phyloP scores from a whole-genome alignment of 306 rosid genomes.

The Cucumis hystrix region DNA sequence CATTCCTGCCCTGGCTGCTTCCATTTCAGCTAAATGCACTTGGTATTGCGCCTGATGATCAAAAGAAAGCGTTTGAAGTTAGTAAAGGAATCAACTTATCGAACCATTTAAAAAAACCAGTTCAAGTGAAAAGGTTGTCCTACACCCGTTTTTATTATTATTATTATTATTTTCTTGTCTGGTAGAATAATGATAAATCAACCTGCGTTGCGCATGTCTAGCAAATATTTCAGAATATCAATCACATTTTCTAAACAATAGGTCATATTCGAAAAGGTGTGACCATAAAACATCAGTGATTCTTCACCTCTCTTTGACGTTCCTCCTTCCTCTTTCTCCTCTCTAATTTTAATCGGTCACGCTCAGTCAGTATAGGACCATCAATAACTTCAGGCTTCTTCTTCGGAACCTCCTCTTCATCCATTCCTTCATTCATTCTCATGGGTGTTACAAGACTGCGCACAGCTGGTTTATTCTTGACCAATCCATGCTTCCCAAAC shows the following conservation, averaged over 20 bases:
- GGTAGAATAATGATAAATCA: not conserved
- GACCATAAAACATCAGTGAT: not conserved
- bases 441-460: conserved; percentile 82
- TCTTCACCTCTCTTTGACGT: conserved; percentile 85
- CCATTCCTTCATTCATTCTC: conserved; percentile 90
- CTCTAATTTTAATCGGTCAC: conserved; percentile 61
- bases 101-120: not conserved
- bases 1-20: conserved; percentile 92
- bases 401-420: conserved; percentile 58
- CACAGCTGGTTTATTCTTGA: conserved; percentile 56
- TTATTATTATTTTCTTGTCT: not conserved
- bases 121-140: not conserved
- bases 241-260: not conserved
- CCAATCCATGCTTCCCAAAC: conserved; percentile 89
- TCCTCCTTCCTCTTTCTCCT: conserved; percentile 89
- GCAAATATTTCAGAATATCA: not conserved
- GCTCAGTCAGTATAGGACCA: conserved; percentile 81
- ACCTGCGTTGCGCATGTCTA: not conserved
- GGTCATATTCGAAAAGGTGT: not conserved
- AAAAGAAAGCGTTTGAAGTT: conserved; percentile 1
- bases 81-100: not conserved
- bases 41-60: conserved; percentile 55
- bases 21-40: conserved; percentile 88
- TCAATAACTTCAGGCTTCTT: conserved; percentile 78
- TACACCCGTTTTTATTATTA: not conserved